Evolutionary conservation across 2,329 filamentous ascomycete genomes (phyloP).

Genomic region (Dactylellina sp.): DNA sequence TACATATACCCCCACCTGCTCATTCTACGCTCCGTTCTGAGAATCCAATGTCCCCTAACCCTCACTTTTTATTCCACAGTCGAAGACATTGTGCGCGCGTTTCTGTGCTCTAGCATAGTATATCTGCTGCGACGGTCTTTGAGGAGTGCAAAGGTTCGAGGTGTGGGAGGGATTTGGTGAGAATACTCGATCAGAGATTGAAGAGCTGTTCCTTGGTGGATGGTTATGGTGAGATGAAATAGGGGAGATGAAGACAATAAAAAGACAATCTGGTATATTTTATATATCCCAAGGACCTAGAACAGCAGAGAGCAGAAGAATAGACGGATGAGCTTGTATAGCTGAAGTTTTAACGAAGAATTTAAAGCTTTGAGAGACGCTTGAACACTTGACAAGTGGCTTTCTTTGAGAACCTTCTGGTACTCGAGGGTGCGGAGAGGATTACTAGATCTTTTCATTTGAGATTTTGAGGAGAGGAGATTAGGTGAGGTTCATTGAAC

Average conservation of each 20-base stretch:
- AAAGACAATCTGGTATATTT: background rate
- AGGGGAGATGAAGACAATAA: background rate
- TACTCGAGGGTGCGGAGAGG: background rate
- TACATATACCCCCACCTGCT: conserved; percentile 16
- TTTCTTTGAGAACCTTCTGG: background rate
- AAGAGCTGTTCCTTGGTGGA: background rate
- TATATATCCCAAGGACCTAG: background rate
- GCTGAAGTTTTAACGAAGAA: conserved; percentile 25
- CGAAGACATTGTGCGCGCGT: conserved; percentile 56
- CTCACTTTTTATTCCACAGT: conserved; percentile 37
- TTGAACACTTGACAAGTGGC: background rate
- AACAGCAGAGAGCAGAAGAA: background rate
- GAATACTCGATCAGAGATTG: conserved; percentile 2
- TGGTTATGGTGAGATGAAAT: conserved; percentile 2
- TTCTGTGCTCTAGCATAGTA: conserved; percentile 26
- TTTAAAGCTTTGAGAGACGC: conserved; percentile 21
- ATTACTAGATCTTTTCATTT: background rate
- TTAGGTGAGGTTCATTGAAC: background rate
- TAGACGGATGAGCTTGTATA: background rate
- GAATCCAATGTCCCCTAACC: background rate
- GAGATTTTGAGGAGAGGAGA: conserved; percentile 6
- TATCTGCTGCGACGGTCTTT: conserved; percentile 54
- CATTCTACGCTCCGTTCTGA: conserved; percentile 6
- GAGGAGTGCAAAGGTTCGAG: conserved; percentile 42
- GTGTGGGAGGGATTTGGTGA: conserved; percentile 23